Conservation (phyloP, 2,329 filamentous ascomycete genomes). For the Pyricularia pennisetigena region DNA sequence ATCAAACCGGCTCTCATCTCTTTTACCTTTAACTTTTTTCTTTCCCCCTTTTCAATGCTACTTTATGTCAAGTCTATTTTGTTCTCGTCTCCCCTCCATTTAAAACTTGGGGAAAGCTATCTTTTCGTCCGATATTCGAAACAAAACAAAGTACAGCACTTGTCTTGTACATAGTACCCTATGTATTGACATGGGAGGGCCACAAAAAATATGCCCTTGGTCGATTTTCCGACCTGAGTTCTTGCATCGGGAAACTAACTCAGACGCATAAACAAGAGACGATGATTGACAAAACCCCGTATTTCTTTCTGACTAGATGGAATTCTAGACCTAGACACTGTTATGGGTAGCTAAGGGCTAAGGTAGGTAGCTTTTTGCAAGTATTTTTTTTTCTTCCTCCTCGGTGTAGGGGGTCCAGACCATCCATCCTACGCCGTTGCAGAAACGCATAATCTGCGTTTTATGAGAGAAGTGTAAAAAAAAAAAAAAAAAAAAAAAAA, state of each 20-base stretch:
- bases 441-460: not conserved
- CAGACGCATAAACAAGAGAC: not conserved
- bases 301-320: not conserved
- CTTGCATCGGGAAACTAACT: not conserved
- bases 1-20: not conserved
- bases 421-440: not conserved
- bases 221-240: not conserved
- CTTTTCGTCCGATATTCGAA: not conserved
- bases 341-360: too few species aligned
- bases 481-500: too few species aligned
- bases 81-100: not conserved
- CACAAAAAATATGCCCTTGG: too few species aligned
- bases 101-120: not conserved
- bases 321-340: not conserved
- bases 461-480: not conserved
- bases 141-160: not conserved
- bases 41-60: too few species aligned
- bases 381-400: not conserved
- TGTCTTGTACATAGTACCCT: not conserved
- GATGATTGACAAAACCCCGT: not conserved
- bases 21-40: not conserved
- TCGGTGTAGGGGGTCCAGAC: not conserved
- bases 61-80: not conserved
- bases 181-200: not conserved
- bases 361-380: not conserved